These are phyloP conservation scores for Ophiocordyceps camponoti-leonardi DNA, from an alignment of 2,329 filamentous ascomycete species.

Conservation along the genomic window DNA sequence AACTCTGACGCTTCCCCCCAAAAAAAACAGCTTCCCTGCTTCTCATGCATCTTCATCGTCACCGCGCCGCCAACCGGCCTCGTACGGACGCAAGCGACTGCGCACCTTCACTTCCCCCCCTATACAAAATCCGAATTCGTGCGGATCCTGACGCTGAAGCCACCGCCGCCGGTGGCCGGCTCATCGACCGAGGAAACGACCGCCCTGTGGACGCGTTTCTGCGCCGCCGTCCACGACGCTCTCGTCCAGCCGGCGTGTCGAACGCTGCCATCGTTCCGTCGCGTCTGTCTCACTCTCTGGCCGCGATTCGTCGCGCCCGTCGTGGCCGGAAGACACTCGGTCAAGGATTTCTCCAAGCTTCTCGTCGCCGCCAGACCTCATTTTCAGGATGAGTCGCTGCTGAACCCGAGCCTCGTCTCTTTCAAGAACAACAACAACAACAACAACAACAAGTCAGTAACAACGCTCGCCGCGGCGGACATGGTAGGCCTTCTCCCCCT, in stretches of 20 bases:
- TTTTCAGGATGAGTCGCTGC: conserved; percentile 55
- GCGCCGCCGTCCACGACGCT: conserved; percentile 72
- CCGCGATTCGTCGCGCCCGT: conserved; percentile 68
- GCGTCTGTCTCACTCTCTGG: conserved; percentile 64
- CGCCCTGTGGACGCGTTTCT: conserved; percentile 68
- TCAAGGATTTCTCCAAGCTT: conserved; percentile 71
- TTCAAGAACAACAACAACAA: neutral
- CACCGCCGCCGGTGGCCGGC: conserved; percentile 27
- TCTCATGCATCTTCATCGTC: conserved; percentile 63
- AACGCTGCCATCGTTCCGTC: conserved; percentile 56
- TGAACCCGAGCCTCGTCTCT: conserved; percentile 45
- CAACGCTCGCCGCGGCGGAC: conserved; percentile 14
- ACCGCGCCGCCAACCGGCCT: conserved; percentile 52
- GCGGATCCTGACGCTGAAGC: conserved; percentile 48
- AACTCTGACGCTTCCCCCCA: neutral
- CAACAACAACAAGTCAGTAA: neutral
- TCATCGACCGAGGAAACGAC: conserved; percentile 35
- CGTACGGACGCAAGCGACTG: conserved; percentile 51
- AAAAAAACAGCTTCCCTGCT: conserved; percentile 51
- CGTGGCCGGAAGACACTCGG: conserved; percentile 50
- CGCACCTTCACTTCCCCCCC: conserved; percentile 67
- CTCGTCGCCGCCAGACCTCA: conserved; percentile 52
- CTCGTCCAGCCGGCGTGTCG: conserved; percentile 65
- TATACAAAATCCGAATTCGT: conserved; percentile 72
- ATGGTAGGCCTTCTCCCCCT: conserved; percentile 47